A percentile compares a stretch with the other conserved stretches of the same genome.
Evolutionary conservation across 345 rosid species (phyloP).

Genomic region (Boechera divaricarpa): DNA sequence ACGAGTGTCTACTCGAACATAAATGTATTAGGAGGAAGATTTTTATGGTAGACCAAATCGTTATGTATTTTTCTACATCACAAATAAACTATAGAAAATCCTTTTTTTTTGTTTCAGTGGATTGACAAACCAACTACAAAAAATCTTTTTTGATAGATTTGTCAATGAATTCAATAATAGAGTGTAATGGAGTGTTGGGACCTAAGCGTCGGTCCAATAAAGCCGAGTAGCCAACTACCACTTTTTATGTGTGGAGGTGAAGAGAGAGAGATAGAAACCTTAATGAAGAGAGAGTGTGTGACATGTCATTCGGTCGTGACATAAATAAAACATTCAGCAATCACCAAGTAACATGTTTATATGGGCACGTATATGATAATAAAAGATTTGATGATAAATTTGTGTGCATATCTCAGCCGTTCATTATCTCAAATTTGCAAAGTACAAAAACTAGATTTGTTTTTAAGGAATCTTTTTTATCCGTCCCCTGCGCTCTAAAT

Average conservation of each 20-base stretch:
- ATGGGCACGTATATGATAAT: not conserved
- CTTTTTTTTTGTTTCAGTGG: too few relatives aligned
- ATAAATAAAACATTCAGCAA: constrained; percentile 2
- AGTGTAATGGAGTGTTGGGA: constrained; percentile 12
- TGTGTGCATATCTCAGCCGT: constrained; percentile 9
- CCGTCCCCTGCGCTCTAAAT: not conserved
- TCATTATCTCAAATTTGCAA: constrained; percentile 15
- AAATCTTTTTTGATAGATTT: not conserved
- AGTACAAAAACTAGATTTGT: constrained; percentile 1
- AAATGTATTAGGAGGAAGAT: constrained; percentile 12
- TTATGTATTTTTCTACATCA: constrained; percentile 7
- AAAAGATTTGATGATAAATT: not conserved
- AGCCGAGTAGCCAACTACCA: constrained; percentile 19
- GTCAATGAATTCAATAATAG: constrained; percentile 26
- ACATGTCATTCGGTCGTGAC: constrained; percentile 8
- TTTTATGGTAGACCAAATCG: not conserved
- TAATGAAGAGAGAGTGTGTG: constrained; percentile 4
- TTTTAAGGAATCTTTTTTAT: constrained; percentile 26
- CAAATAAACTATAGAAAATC: constrained; percentile 1
- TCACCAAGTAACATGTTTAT: constrained; percentile 15
- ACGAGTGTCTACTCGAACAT: not conserved
- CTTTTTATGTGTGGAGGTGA: not conserved
- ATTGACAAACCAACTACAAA: constrained; percentile 7
- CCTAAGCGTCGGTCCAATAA: constrained; percentile 21
- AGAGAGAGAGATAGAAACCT: constrained; percentile 3